A percentile compares a stretch with the other conserved stretches of the same genome.
Evolutionary conservation across 2,329 filamentous ascomycete genomes (phyloP).

Genomic region (Arachnomyces sp.): DNA sequence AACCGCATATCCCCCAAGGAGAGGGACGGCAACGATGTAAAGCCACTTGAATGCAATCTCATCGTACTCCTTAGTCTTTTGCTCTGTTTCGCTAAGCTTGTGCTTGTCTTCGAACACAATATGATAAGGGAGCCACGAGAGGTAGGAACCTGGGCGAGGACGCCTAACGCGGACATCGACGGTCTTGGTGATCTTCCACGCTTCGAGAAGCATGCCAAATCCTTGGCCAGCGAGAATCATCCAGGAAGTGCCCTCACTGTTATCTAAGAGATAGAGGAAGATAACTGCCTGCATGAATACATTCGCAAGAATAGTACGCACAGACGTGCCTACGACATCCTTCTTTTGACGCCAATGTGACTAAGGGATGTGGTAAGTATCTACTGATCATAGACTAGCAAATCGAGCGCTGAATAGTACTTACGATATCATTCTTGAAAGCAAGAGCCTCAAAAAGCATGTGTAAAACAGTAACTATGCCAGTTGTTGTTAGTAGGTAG

Average conservation of each 20-base stretch:
- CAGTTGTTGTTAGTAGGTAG: slow-evolving; percentile 77
- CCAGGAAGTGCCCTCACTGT: slow-evolving; percentile 96
- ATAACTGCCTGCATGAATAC: slow-evolving; percentile 96
- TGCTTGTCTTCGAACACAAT: slow-evolving; percentile 94
- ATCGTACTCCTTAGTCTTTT: slow-evolving; percentile 98
- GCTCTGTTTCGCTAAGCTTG: slow-evolving; percentile 85
- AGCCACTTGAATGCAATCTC: slow-evolving; percentile 96
- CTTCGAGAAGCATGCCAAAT: slow-evolving; percentile 67
- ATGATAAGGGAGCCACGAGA: slow-evolving; percentile 70
- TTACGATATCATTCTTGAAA: slow-evolving; percentile 87
- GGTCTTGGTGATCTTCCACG: slow-evolving; percentile 94
- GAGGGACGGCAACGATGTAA: slow-evolving; percentile 81
- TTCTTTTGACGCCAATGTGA: slow-evolving; percentile 99
- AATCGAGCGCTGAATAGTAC: slow-evolving; percentile 11
- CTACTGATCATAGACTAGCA: neutral
- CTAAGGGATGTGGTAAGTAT: slow-evolving; percentile 21
- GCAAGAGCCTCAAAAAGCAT: slow-evolving; percentile 93
- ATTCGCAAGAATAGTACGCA: slow-evolving; percentile 91
- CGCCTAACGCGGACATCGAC: slow-evolving; percentile 78
- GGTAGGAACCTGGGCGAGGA: slow-evolving; percentile 55
- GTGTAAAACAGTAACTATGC: slow-evolving; percentile 76
- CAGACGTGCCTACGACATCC: slow-evolving; percentile 92
- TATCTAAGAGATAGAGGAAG: slow-evolving; percentile 93
- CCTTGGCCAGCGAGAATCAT: slow-evolving; percentile 96
- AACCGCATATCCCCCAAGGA: slow-evolving; percentile 77